Conservation (phyloP, 495 filamentous ascomycete species). For the Lineolata rhizophorae region DNA sequence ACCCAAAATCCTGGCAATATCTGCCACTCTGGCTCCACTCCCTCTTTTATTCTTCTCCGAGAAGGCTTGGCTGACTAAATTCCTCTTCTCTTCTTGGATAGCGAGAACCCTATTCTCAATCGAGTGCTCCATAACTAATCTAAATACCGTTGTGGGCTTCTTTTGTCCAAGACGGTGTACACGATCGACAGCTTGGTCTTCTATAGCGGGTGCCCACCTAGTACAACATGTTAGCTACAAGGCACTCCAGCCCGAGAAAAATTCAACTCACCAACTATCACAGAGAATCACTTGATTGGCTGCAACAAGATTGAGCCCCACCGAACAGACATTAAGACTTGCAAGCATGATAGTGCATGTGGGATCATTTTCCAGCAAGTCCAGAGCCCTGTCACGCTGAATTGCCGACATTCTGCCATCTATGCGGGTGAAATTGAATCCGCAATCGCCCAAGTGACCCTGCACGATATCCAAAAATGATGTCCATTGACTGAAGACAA, state of each 20-base stretch:
- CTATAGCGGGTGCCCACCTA: conserved; percentile 74
- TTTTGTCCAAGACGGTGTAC: conserved; percentile 79
- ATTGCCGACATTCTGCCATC: conserved; percentile 59
- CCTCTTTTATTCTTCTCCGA: conserved; percentile 18
- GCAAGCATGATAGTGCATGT: conserved; percentile 62
- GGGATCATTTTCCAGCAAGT: conserved; percentile 41
- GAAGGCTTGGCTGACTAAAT: conserved; percentile 49
- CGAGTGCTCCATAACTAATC: conserved; percentile 60
- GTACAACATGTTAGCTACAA: no score
- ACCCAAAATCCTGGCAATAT: no score
- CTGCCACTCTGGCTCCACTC: no score
- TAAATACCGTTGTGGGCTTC: conserved; percentile 53
- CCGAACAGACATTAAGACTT: conserved; percentile 58
- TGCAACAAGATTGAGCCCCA: conserved; percentile 74
- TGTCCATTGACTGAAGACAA: conserved; percentile 91
- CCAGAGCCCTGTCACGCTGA: conserved; percentile 47
- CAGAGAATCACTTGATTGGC: conserved; percentile 72
- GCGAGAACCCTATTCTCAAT: conserved; percentile 72
- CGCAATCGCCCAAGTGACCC: conserved; percentile 36
- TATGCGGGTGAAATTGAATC: conserved; percentile 48
- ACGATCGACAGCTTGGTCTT: conserved; percentile 83
- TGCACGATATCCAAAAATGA: conserved; percentile 66
- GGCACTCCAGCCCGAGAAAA: no score
- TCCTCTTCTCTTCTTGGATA: conserved; percentile 65
- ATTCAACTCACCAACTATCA: conserved; percentile 43